phyloP scores from a whole-genome alignment of 768 basidiomycete genomes.

The Kwoniella pini region DNA sequence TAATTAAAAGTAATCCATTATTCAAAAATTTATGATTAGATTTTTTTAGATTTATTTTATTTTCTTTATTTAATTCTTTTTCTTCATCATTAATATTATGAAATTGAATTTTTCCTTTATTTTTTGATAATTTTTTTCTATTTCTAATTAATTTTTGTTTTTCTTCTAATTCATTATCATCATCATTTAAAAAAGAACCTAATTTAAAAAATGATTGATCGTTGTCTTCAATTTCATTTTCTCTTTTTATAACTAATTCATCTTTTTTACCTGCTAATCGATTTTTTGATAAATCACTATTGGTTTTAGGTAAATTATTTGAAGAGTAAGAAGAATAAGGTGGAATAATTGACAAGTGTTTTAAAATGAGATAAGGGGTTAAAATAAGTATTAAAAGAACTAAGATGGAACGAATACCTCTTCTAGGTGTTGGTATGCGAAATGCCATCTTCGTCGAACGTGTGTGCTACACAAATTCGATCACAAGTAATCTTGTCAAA shows the following conservation, averaged over 20 bases:
- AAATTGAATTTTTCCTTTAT: not conserved
- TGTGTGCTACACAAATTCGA: too few species aligned
- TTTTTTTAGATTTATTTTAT: not conserved
- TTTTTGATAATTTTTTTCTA: too few species aligned
- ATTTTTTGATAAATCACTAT: not conserved
- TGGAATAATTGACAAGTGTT: constrained; percentile 6
- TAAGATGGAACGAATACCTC: constrained; percentile 24
- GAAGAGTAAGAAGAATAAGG: not conserved
- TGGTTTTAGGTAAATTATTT: not conserved
- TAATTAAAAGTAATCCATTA: constrained; percentile 36
- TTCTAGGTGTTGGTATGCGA: constrained; percentile 4
- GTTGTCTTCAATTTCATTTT: not conserved
- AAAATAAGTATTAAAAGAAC: constrained; percentile 23
- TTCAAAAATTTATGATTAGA: constrained; percentile 29
- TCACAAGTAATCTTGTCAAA: too few species aligned
- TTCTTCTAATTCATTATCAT: not conserved
- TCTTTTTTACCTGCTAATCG: not conserved
- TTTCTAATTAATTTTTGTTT: too few species aligned
- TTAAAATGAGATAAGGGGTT: constrained; percentile 22
- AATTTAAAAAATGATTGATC: not conserved
- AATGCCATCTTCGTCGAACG: not conserved
- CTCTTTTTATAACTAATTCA: not conserved
- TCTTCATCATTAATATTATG: not conserved
- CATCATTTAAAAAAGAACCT: not conserved
- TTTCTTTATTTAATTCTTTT: not conserved